phyloP scores from a whole-genome alignment of 768 basidiomycete genomes.

The Suillus plorans region DNA sequence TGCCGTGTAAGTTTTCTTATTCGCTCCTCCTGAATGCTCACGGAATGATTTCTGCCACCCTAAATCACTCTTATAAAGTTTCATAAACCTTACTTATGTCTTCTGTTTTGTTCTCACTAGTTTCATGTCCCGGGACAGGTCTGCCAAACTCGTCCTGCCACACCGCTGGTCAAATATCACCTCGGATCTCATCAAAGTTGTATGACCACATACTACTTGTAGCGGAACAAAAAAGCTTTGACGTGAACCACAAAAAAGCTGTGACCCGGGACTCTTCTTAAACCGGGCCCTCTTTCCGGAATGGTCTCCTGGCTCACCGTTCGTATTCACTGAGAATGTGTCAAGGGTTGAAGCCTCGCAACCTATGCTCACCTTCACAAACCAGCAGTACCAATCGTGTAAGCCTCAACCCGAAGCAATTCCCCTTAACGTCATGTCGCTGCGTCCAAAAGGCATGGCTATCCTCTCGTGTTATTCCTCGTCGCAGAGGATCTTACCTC shows the following conservation, averaged over 20 bases:
- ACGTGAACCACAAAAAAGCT: constrained; percentile 33
- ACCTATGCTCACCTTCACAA: constrained; percentile 17
- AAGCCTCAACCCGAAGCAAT: constrained; percentile 2
- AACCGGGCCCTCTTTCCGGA: constrained; percentile 21
- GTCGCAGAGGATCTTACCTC: constrained; percentile 44
- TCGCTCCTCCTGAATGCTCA: constrained; percentile 10
- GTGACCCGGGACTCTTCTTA: constrained; percentile 30
- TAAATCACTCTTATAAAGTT: constrained; percentile 31
- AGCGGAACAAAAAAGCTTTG: constrained; percentile 19
- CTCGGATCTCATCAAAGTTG: constrained; percentile 31
- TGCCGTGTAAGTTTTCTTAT: constrained; percentile 10
- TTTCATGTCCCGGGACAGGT: constrained; percentile 27
- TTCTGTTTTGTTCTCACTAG: constrained; percentile 25
- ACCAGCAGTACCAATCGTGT: constrained; percentile 2
- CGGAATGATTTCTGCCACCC: constrained; percentile 11
- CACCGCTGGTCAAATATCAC: constrained; percentile 28
- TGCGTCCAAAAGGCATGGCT: constrained; percentile 51
- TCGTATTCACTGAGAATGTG: constrained; percentile 22
- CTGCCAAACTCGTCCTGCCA: constrained; percentile 31
- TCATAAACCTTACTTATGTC: constrained; percentile 23
- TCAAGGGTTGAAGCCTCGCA: constrained; percentile 22
- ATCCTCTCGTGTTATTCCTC: constrained; percentile 52
- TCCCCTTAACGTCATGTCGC: constrained; percentile 12
- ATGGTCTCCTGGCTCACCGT: constrained; percentile 15
- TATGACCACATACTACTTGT: constrained; percentile 21